These are phyloP conservation scores for Kluyveromyces nonfermentans DNA, from an alignment of 805 yeast species.

Conservation along the genomic window DNA sequence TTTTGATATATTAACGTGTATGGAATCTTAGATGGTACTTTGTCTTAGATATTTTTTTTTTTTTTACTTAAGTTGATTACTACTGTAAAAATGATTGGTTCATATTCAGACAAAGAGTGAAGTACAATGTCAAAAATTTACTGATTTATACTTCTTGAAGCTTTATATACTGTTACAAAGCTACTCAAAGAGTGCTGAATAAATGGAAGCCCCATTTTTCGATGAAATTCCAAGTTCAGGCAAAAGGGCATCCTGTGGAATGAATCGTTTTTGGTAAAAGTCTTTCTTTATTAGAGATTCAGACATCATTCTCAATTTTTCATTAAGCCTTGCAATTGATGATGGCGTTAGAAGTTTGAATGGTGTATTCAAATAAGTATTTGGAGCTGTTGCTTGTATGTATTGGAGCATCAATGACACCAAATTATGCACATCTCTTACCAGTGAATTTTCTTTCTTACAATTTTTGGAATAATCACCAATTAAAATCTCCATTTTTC, in stretches of 20 bases:
- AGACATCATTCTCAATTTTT: constrained; percentile 20
- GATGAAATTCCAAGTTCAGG: constrained; percentile 18
- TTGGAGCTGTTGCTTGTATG: neutral
- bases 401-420: constrained; percentile 14
- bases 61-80: too few relatives aligned
- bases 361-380: constrained; percentile 6
- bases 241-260: constrained; percentile 10
- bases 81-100: neutral
- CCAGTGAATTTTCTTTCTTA: constrained; percentile 13
- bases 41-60: too few relatives aligned
- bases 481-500: constrained; percentile 21
- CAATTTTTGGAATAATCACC: constrained; percentile 26
- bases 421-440: constrained; percentile 11
- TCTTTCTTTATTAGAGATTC: constrained; percentile 25
- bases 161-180: neutral
- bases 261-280: constrained; percentile 19
- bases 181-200: neutral
- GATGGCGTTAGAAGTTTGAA: constrained; percentile 14
- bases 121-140: neutral
- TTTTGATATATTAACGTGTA: neutral
- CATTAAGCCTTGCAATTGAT: constrained; percentile 10
- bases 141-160: neutral
- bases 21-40: too few relatives aligned
- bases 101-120: neutral
- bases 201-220: constrained; percentile 6